Percentiles rank a stretch among this genome's conserved stretches.
Evolutionary conservation across 2,329 filamentous ascomycete species (phyloP).

Genomic region (Anthostomella pinea): DNA sequence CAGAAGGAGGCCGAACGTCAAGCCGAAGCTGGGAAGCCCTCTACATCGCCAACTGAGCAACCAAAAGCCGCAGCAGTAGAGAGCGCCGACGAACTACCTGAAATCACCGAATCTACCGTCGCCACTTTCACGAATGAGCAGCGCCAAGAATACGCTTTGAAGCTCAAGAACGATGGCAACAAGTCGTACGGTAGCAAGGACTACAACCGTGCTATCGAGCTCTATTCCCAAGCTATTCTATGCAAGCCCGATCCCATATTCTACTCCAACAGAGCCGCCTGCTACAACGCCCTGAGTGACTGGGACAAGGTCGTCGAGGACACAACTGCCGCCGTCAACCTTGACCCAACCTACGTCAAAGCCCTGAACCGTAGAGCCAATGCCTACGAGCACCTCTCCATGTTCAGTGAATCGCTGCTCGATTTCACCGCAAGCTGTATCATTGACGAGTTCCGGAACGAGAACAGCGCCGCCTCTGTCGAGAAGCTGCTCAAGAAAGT

Average conservation of each 20-base stretch:
- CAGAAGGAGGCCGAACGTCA: slow-evolving; percentile 74
- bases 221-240: slow-evolving; percentile 93
- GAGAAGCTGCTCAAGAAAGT: slow-evolving; percentile 96
- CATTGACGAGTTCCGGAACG: slow-evolving; percentile 95
- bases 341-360: slow-evolving; percentile 96
- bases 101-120: slow-evolving; percentile 59
- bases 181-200: slow-evolving; percentile 94
- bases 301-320: slow-evolving; percentile 98
- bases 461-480: slow-evolving; percentile 81
- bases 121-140: slow-evolving; percentile 56
- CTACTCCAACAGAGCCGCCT: slow-evolving; percentile 97
- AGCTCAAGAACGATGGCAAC: slow-evolving; percentile 94
- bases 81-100: slow-evolving; percentile 65
- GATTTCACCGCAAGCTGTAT: slow-evolving; percentile 99
- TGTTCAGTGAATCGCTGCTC: slow-evolving; percentile 89
- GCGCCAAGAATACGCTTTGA: slow-evolving; percentile 81
- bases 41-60: slow-evolving; percentile 36
- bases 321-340: slow-evolving; percentile 87
- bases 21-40: slow-evolving; percentile 42
- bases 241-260: slow-evolving; percentile 98
- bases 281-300: slow-evolving; percentile 87
- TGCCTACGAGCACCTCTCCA: slow-evolving; percentile 89
- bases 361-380: slow-evolving; percentile 94
- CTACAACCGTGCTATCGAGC: slow-evolving; percentile 87
- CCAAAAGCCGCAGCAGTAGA: slow-evolving; percentile 53